A percentile compares a stretch with the other conserved stretches of the same genome.
phyloP scores from a whole-genome alignment of 257 asterid genomes.

The Solanum rostratum region DNA sequence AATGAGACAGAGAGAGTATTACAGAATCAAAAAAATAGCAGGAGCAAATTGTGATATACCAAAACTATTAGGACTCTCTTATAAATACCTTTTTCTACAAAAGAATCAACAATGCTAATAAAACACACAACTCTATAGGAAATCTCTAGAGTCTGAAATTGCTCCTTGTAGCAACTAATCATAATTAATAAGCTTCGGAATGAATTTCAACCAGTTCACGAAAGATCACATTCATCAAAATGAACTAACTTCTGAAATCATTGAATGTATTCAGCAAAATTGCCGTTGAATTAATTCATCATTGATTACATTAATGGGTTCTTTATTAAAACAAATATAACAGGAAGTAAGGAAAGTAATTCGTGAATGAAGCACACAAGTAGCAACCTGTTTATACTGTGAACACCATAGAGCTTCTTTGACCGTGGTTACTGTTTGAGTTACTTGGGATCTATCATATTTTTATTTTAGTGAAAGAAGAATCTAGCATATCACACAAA shows the following conservation, averaged over 20 bases:
- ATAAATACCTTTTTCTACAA: not conserved
- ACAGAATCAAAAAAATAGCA: not conserved
- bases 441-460: not conserved
- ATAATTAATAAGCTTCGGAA: not conserved
- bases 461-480: not conserved
- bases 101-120: not conserved
- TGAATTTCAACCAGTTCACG: not conserved
- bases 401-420: not conserved
- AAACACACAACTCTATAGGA: not conserved
- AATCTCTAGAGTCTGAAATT: not conserved
- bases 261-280: not conserved
- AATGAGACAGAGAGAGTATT: no score
- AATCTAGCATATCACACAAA: not conserved
- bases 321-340: not conserved
- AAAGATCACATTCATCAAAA: not conserved
- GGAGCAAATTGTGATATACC: not conserved
- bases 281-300: not conserved
- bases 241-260: not conserved
- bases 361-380: not conserved
- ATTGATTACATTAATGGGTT: not conserved
- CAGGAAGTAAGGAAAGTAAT: not conserved
- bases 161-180: not conserved
- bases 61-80: not conserved
- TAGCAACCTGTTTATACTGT: not conserved
- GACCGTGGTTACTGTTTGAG: not conserved